These are phyloP conservation scores for Fremontodendron californicum DNA, from an alignment of 345 rosid genomes.

Conservation along the genomic window DNA sequence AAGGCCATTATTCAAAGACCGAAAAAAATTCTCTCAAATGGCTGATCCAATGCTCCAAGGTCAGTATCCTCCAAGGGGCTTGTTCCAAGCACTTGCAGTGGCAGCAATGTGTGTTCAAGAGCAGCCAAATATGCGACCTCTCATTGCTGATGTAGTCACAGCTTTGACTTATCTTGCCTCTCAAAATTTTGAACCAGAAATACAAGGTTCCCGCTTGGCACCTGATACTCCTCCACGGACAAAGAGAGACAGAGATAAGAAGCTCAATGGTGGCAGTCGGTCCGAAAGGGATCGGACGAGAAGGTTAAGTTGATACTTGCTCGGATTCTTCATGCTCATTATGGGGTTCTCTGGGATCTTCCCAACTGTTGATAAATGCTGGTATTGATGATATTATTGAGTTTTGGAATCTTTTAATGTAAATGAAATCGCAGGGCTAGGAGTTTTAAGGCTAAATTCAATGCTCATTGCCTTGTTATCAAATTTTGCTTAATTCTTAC, in stretches of 20 bases:
- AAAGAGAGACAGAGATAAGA: slow-evolving; percentile 37
- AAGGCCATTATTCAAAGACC: slow-evolving; percentile 70
- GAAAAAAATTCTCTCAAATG: slow-evolving; percentile 67
- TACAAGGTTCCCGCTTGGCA: slow-evolving; percentile 37
- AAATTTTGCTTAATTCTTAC: slow-evolving; percentile 4
- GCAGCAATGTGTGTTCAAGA: slow-evolving; percentile 96
- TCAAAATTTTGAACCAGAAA: slow-evolving; percentile 55
- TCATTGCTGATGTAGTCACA: slow-evolving; percentile 85
- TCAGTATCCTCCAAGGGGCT: slow-evolving; percentile 71
- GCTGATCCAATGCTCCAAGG: slow-evolving; percentile 85
- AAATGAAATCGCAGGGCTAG: neutral
- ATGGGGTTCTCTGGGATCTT: neutral
- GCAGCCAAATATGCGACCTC: slow-evolving; percentile 76
- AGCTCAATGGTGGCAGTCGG: slow-evolving; percentile 20
- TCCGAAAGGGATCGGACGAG: slow-evolving; percentile 26
- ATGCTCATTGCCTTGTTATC: neutral
- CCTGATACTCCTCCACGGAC: slow-evolving; percentile 58
- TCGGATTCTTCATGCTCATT: neutral
- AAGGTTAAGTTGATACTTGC: slow-evolving; percentile 20
- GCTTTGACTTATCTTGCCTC: slow-evolving; percentile 80
- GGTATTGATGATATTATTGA: neutral
- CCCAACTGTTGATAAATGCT: neutral
- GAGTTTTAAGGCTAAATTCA: neutral
- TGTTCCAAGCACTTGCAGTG: slow-evolving; percentile 91
- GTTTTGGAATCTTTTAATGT: neutral